Evolutionary conservation across 805 yeast species (phyloP), one percentile per base, ranked within the genome.

Genomic region (Scheffersomyces amazonensis): DNA sequence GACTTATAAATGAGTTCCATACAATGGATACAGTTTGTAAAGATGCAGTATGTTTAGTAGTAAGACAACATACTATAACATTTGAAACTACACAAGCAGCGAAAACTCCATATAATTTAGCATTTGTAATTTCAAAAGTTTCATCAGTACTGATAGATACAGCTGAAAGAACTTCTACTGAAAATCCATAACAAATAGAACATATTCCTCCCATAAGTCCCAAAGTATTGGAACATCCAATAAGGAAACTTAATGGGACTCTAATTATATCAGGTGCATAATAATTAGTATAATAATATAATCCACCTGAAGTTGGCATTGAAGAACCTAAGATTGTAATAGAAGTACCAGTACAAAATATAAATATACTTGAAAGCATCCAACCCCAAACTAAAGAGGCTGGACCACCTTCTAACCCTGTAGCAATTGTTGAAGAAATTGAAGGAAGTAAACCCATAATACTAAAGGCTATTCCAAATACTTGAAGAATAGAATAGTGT

Each of bases 231-330:
- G 84, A 71, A 49, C 80, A 74, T 4, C 89, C 91, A 42, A 83
- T 78, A 31, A 83, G 52, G 50, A 74, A 83, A 31, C 83, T 76
- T 22, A 81, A 56, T 0, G 81, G 78, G 15, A 74, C 72, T 50
- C 76, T 70, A 22, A 67, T 48, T 3, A 50, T 47, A 34, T 66
- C 73, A 2, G 87, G 89, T 18, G 88, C 79, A 53, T 79, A 82
- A 53, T 79, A 72, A 56, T 70, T 78, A 53, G 59, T 46, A 52
- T 57, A 53, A 32, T 54, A 54, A 25, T 81, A 84, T 28, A 83
- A 62, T 7, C 90, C 90, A 38, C 90, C 90, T 16, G 84, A 76
- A 1, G 90, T 83, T 19, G 91, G 90, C 46, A 80, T 74, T 1
- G 88, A 75, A 25, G 82, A 73, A 1, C 83, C 86, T 44, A 81